Base-by-base conservation (phyloP, 2,329 filamentous ascomycete species). In the Fusarium euwallaceae region DNA sequence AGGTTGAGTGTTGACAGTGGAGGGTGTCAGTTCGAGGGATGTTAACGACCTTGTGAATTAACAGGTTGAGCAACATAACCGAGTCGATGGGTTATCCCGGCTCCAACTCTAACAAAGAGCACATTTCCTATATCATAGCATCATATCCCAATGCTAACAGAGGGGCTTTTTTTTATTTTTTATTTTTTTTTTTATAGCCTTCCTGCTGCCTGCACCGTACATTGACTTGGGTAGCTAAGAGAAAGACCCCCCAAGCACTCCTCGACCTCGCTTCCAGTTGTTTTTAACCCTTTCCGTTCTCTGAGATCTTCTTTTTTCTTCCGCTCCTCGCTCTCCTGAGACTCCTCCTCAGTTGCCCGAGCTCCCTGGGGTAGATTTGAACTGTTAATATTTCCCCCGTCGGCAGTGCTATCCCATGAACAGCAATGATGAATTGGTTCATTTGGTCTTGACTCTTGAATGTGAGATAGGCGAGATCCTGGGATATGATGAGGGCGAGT, bases 371-470 rank as follows among this genome's bases (percentile, higher is more conserved):
- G n/a, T 24, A 61, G 12, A 7, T 37, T 45, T 67, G 22, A 41
- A 61, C 45, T 2, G 43, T 27, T 27, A 73, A 41, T n/a, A 41
- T 58, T 45, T 69, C 67, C 17, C 65, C 72, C 6, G 67, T 64
- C 7, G 51, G 10, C 1, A 69, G 24, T 59, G 24, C 56, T 8
- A 61, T 16, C 36, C 60, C 68, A 64, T 69, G 6, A 1, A 51
- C 29, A 43, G 32, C 22, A 5, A 32, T 6, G 3, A 72, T 29
- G 9, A 75, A 71, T 2, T 24, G 2, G 29, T 63, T 24, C 14
- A 71, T 37, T 9, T 43, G 17, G 2, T 65, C 60, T 63, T 60
- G 37, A 43, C 16, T 71, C 17, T 12, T 12, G n/a, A 75, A 71
- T 14, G 71, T 55, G 48, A 69, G 2, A 32, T 34, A 69, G 3